Base-by-base conservation (phyloP, 257 asterid genomes). In the Solanum corneliomulleri region DNA sequence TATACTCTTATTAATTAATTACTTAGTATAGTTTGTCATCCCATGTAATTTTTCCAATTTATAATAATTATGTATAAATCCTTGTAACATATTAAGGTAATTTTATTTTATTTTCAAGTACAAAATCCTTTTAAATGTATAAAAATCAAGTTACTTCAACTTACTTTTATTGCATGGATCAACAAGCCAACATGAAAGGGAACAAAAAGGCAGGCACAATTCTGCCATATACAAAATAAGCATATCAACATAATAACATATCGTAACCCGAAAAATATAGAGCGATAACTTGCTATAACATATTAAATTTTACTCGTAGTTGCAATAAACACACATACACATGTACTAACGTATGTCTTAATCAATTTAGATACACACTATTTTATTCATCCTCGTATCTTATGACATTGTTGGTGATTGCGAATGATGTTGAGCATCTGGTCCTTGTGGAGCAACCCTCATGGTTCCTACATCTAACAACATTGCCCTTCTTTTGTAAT, bases 401-500 rank as follows among this genome's bases (percentile, higher is more conserved):
- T 75, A 41, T 12, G 18, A 49, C 31, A 37, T n/a, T 23, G 6
- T 35, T 4, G 81, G 56, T 20, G 86, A 64, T 35, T 23, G 25
- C 35, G 42, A 89, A 85, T 91, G 95, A 81, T 90, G 92, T 45
- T 89, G 91, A 88, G 91, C 90, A 83, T 93, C 92, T 23, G 95
- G 94, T 49, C 95, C 94, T 44, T 83, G 71, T 2, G 92, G 95
- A 13, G 94, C 90, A 6, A 14, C 82, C 85, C 94, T 91, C 88
- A 31, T 89, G 3, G 91, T 89, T 20, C 87, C 88, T 1, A 37
- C 87, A 76, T 88, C 85, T 62, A 83, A 33, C 88, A 12, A 39
- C 64, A 88, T 87, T 21, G 86, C 89, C 49, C 91, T 90, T 71
- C 92, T 91, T 39, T 87, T 91, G 81, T 91, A 90, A 33, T 84